These are phyloP conservation scores for Lagenidium sp. DNA, from an alignment of 352 stramenopile species.

Conservation along the genomic window DNA sequence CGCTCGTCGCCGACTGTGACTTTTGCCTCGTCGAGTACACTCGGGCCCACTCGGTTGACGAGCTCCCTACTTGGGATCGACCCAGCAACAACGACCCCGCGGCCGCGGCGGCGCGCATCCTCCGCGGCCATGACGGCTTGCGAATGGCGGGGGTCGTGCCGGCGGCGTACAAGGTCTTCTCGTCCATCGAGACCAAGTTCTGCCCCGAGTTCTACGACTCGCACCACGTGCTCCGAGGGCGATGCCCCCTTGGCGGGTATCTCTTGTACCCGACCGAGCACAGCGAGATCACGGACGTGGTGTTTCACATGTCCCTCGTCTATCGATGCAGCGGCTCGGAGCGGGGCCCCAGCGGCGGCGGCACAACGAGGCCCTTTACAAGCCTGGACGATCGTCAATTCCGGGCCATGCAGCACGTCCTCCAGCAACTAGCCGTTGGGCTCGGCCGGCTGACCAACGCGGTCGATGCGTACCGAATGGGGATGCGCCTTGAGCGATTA, in stretches of 20 bases:
- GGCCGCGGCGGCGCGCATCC: not conserved
- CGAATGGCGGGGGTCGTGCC: constrained; percentile 19
- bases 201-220: constrained; percentile 57
- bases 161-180: constrained; percentile 59
- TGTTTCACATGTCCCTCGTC: constrained; percentile 71
- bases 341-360: constrained; percentile 9
- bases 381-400: constrained; percentile 51
- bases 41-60: constrained; percentile 43
- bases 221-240: constrained; percentile 41
- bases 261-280: constrained; percentile 55
- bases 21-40: constrained; percentile 69
- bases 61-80: no score
- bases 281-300: constrained; percentile 54
- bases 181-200: constrained; percentile 51
- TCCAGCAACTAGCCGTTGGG: constrained; percentile 44
- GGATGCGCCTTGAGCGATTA: constrained; percentile 42
- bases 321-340: no score
- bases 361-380: constrained; percentile 7
- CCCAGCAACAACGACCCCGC: constrained; percentile 1
- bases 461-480: constrained; percentile 54
- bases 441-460: constrained; percentile 45
- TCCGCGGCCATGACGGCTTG: constrained; percentile 15
- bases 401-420: constrained; percentile 40
- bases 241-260: constrained; percentile 56
- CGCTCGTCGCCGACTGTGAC: constrained; percentile 62